phyloP scores from a whole-genome alignment of 805 yeast genomes.

The Zygosaccharomyces siamensis region DNA sequence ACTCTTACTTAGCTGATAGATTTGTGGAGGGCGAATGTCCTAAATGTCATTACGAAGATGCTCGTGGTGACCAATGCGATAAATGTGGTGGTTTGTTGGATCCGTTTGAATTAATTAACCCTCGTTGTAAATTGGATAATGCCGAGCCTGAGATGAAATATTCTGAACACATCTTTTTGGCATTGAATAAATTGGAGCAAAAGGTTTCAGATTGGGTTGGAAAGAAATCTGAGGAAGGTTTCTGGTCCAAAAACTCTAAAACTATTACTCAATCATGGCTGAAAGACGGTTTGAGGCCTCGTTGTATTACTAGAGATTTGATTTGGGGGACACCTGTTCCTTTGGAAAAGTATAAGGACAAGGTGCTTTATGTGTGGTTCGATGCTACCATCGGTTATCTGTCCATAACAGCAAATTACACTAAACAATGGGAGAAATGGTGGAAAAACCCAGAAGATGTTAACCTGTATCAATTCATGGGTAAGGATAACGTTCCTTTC shows the following conservation, averaged over 20 bases:
- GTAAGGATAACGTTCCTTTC: constrained; percentile 98
- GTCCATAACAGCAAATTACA: constrained; percentile 92
- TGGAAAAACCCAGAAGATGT: constrained; percentile 93
- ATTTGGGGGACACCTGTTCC: constrained; percentile 99
- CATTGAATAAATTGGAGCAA: constrained; percentile 79
- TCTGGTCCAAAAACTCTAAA: constrained; percentile 88
- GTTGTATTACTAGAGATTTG: constrained; percentile 95
- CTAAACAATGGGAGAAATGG: constrained; percentile 79
- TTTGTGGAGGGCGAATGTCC: constrained; percentile 98
- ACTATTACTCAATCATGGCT: constrained; percentile 91
- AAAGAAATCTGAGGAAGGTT: constrained; percentile 62
- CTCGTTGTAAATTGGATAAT: constrained; percentile 90
- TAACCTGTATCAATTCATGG: constrained; percentile 93
- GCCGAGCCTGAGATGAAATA: constrained; percentile 74
- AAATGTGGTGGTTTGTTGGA: constrained; percentile 85
- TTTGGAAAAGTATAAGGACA: constrained; percentile 72
- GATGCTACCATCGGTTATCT: constrained; percentile 97
- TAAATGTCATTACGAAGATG: constrained; percentile 89
- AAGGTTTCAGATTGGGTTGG: constrained; percentile 68
- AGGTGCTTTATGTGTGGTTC: constrained; percentile 97
- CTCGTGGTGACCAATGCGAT: constrained; percentile 99
- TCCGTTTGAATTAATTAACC: constrained; percentile 89
- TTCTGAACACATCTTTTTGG: constrained; percentile 81
- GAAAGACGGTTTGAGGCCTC: constrained; percentile 84
- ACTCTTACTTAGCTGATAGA: constrained; percentile 91